Evolutionary conservation across 2,329 filamentous ascomycete species (phyloP), one percentile per base, ranked within the genome.

Genomic region (Aaosphaeria pasadenensis): DNA sequence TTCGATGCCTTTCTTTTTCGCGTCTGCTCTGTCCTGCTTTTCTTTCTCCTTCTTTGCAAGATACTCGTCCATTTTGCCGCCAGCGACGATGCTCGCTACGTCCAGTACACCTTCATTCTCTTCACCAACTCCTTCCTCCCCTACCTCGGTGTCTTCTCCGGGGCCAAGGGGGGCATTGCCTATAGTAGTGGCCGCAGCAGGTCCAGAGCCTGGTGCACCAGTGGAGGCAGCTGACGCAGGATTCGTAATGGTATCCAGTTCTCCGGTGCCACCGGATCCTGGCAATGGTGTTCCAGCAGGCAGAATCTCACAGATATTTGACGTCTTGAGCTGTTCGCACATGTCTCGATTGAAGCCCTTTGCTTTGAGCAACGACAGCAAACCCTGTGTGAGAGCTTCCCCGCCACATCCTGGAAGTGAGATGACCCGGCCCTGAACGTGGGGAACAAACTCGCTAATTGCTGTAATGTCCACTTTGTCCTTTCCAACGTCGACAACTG

Each of bases 381-480:
- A 77, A 50, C 83, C 80, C 58, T 82, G 79, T 0, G 92, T 97
- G 76, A 97, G 89, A 2, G 87, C 84, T 60, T 96, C 88, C 44
- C 94, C 94, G 55, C 94, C 94, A 51, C 89, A 94, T 11, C 85
- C 74, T 45, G 80, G 63, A 56, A 88, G 51, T 54, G 84, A 72
- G 65, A 82, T 69, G 66, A 86, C 72, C 78, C 82, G 71, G 64
- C 83, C 79, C 63, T 84, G 74, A 71, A 88, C 78, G 70, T 91
- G 79, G 74, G 95, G 81, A 41, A 84, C 74, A 60, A 88, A 92
- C 53, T 97, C 92, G 49, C 86, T 85, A 43, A 99, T 84, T 48
- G 91, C 92, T 1, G 91, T 95, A 17, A 99, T 83, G 62, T 99
- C 91, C 28, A 92, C 89, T 74, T 97, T 97, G 62, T 89, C 85